phyloP scores from a whole-genome alignment of 371 early-diverging fungal genomes.

The Cokeromyces recurvatus region DNA sequence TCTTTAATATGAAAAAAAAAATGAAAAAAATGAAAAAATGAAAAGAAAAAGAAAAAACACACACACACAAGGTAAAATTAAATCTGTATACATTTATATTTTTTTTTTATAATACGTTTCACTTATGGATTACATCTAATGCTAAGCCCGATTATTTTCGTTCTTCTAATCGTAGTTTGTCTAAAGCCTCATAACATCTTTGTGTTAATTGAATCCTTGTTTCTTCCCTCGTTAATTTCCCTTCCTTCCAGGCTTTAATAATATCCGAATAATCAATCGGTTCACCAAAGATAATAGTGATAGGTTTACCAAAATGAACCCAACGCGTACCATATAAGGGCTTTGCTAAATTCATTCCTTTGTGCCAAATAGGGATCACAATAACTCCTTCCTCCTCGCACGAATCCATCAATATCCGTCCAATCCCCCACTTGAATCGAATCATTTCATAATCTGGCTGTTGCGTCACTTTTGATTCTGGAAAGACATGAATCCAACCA shows the following conservation, averaged over 20 bases:
- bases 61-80: too few species aligned
- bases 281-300: slow-evolving; percentile 64
- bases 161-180: slow-evolving; percentile 30
- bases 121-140: too few species aligned
- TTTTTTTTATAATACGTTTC: too few species aligned
- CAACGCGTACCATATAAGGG: slow-evolving; percentile 39
- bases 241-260: slow-evolving; percentile 50
- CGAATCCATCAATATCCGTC: slow-evolving; percentile 74
- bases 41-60: too few species aligned
- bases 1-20: too few species aligned
- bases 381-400: slow-evolving; percentile 12
- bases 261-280: slow-evolving; percentile 62
- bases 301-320: slow-evolving; percentile 31
- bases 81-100: too few species aligned
- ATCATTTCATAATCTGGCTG: slow-evolving; percentile 57
- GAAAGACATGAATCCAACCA: slow-evolving; percentile 76
- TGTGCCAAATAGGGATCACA: slow-evolving; percentile 70
- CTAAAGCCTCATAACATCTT: slow-evolving; percentile 49
- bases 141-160: slow-evolving; percentile 1
- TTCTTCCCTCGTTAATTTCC: slow-evolving; percentile 43
- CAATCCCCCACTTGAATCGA: slow-evolving; percentile 88
- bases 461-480: slow-evolving; percentile 80
- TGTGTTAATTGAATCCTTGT: slow-evolving; percentile 58
- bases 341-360: slow-evolving; percentile 53
- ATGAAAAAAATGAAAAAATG: too few species aligned